Conservation (phyloP, 2,329 filamentous ascomycete species). For the Pleomassaria siparia region DNA sequence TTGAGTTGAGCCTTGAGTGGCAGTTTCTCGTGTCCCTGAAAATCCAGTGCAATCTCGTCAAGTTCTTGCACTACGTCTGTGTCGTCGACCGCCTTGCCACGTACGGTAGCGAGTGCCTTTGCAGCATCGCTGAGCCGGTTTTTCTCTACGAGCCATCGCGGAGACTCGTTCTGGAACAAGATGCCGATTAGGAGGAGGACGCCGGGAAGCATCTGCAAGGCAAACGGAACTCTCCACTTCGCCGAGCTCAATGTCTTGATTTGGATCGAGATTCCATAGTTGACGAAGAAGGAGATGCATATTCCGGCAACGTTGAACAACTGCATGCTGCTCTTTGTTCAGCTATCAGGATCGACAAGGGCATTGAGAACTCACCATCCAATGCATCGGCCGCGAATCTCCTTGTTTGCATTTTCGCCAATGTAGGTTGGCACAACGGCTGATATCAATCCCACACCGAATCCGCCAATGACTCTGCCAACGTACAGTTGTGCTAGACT, state of each 20-base stretch:
- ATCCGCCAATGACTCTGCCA: conserved; percentile 48
- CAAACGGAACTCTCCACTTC: conserved; percentile 58
- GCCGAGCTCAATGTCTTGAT: conserved; percentile 46
- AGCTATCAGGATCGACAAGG: not conserved
- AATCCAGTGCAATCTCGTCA: conserved; percentile 46
- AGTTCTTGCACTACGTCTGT: conserved; percentile 43
- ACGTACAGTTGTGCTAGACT: conserved; percentile 45
- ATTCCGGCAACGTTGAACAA: conserved; percentile 50
- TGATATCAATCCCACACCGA: conserved; percentile 47
- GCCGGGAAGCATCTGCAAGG: conserved; percentile 56
- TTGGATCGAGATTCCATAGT: conserved; percentile 53
- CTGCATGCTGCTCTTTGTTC: conserved; percentile 29
- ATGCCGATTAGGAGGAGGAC: conserved; percentile 53
- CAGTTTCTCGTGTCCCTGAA: conserved; percentile 47
- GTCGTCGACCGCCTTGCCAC: conserved; percentile 39
- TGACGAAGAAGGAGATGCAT: conserved; percentile 55
- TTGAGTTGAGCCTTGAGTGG: conserved; percentile 43
- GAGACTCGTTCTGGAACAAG: conserved; percentile 55
- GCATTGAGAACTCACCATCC: conserved; percentile 32
- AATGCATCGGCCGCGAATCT: conserved; percentile 43
- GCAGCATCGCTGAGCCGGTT: conserved; percentile 50
- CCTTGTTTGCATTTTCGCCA: conserved; percentile 49
- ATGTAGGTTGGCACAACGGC: conserved; percentile 50
- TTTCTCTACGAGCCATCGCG: conserved; percentile 58
- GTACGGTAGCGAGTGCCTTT: conserved; percentile 43